A percentile compares a stretch with the other conserved stretches of the same genome.
These are phyloP conservation scores for Grigorovia humatica DNA, from an alignment of 805 yeast genomes.

Conservation along the genomic window DNA sequence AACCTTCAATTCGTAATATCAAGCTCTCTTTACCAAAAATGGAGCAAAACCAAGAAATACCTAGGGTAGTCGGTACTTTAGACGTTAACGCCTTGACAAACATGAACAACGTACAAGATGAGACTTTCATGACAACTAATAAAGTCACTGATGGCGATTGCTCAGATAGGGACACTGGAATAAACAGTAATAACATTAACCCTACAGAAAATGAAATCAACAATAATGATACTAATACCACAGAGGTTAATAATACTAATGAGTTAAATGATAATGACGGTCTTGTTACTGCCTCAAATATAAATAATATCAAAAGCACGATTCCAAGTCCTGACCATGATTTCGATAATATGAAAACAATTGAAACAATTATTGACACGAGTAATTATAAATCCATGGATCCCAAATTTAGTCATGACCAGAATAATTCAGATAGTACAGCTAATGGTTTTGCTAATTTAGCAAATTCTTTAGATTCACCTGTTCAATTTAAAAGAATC, in stretches of 20 bases:
- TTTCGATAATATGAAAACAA: neutral
- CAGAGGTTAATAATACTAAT: neutral
- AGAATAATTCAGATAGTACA: no score
- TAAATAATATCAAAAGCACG: no score
- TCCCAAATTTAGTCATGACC: neutral
- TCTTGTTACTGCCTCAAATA: no score
- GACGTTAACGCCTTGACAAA: conserved; percentile 35
- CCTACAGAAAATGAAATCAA: neutral
- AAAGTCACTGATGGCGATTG: neutral
- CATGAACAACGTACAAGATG: neutral
- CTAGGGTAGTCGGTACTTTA: conserved; percentile 37
- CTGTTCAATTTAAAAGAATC: conserved; percentile 34
- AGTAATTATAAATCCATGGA: conserved; percentile 33
- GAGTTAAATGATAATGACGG: no score
- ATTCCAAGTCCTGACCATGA: neutral
- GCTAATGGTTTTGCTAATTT: neutral
- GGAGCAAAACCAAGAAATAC: conserved; percentile 15
- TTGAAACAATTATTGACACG: neutral
- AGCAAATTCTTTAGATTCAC: conserved; percentile 28
- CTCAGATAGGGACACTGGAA: neutral
- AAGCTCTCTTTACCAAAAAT: no score
- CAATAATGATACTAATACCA: neutral
- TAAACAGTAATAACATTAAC: neutral
- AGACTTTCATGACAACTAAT: no score
- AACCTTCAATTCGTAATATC: no score